Evolutionary conservation across 2,329 filamentous ascomycete genomes (phyloP), one percentile per base, ranked within the genome.

Genomic region (Eurotiales sp.): DNA sequence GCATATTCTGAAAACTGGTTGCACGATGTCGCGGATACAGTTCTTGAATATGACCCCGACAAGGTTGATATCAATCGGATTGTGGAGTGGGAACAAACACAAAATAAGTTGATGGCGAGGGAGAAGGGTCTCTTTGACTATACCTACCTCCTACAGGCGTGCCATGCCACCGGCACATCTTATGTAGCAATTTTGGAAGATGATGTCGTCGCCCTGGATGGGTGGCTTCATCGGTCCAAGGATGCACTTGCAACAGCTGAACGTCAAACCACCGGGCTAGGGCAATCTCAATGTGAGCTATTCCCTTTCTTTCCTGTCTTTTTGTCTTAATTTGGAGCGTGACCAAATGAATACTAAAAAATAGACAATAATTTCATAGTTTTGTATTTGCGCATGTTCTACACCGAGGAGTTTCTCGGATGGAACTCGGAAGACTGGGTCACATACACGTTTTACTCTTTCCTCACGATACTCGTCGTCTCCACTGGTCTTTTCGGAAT

Each of bases 171-270:
- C 6, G 64, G 64, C 17, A 64, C 73, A 7, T 65, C 67, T 2
- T 75, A 75, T 54, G 65, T 72, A 32, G 61, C 67, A 5, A 71
- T 78, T 34, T 57, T 78, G 4, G 75, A 78, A 56, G 75, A 77
- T 55, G 75, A 77, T 55, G 65, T 71, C 3, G 50, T 78, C 4
- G 73, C 72, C 29, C 66, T 72, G 57, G 72, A 75, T 45, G 74
- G 74, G 11, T 77, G 76, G 75, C 75, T 71, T 55, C 62, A 71
- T 43, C 67, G 72, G 4, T 71, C 70, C 0, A 60, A 70, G 34
- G 53, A 62, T 4, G 73, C 67, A 0, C 56, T 76, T 27, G 55
- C 62, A 15, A 54, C 59, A 30, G 66, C 66, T 4, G 65, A 73
- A 51, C 55, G 53, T 27, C 58, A 67, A 45, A 64, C 61, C 11